Base-by-base conservation (phyloP, 2,329 filamentous ascomycete genomes). In the Penicillium sp. region DNA sequence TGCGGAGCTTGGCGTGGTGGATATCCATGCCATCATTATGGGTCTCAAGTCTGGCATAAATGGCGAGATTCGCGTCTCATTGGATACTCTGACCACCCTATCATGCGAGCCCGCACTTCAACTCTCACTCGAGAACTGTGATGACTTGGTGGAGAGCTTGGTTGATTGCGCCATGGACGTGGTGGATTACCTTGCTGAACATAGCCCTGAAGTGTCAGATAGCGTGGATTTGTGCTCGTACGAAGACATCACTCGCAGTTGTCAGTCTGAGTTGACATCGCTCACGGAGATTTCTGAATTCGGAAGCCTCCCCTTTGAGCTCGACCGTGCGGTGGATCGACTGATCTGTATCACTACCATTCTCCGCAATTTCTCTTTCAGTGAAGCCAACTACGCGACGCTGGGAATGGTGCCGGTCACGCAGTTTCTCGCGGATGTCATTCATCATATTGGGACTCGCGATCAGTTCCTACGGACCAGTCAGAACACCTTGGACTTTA, bases 81-180 rank as follows among this genome's bases (percentile, higher is more conserved):
- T 98, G 30, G 93, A 97, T 63, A 87, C 86, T 0, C 72, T 98
- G 23, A 82, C 81, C 7, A 80, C 79, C 14, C 75, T 93, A 9
- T 87, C 86, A 2, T 78, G 78, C 26, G 79, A 84, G 38, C 69
- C 72, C 11, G 73, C 78, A 4, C 75, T 84, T 16, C 74, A 76
- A n/a, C 73, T 90, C 13, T 80, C 82, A 28, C 70, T 95, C 27
- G 75, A 81, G 41, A 79, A 80, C 39, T 94, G 87, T 58, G 90
- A 95, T 41, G 93, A 97, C 60, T 68, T 98, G 41, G 77, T 95
- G 13, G 93, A 97, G 45, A 84, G 86, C 0, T 69, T 98, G 36
- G 73, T 96, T 21, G 93, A 97, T 52, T 95, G 87, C 60, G 93
- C 87, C 1, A 89, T 96, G 63, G 85, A 90, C 9, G 88, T 96